Percentiles rank a stretch among this genome's conserved stretches.
Evolutionary conservation across 2,329 filamentous ascomycete species (phyloP).

Genomic region (Paracorniculantispora psalliotae): DNA sequence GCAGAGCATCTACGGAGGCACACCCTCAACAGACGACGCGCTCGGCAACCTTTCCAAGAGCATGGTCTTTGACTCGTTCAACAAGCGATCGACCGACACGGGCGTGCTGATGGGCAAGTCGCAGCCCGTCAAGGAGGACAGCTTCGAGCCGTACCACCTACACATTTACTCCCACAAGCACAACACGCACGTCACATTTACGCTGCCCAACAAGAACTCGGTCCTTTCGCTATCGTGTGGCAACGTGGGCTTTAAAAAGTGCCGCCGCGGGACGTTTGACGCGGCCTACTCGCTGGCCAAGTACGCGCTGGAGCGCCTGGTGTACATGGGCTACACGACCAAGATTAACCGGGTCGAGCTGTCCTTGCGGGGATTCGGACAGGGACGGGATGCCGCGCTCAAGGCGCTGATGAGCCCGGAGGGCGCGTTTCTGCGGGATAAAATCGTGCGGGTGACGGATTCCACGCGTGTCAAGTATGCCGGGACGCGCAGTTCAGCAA

Average conservation of each 20-base stretch:
- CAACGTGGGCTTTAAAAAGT: conserved; percentile 87
- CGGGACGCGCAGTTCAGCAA: conserved; percentile 79
- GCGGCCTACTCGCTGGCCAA: conserved; percentile 85
- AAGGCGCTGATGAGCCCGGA: conserved; percentile 87
- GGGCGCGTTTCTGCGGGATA: conserved; percentile 66
- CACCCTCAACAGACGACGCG: conserved; percentile 20
- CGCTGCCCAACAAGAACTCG: conserved; percentile 72
- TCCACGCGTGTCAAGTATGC: conserved; percentile 91
- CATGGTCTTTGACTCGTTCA: conserved; percentile 35
- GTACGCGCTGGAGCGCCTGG: conserved; percentile 77
- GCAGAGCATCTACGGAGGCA: conserved; percentile 30
- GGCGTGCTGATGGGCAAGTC: conserved; percentile 25
- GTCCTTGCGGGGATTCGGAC: conserved; percentile 77
- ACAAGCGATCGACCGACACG: conserved; percentile 29
- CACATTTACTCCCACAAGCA: conserved; percentile 85
- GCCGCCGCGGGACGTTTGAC: conserved; percentile 76
- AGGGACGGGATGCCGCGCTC: conserved; percentile 79
- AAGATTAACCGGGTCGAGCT: conserved; percentile 77
- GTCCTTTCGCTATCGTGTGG: conserved; percentile 78
- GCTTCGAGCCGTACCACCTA: conserved; percentile 69
- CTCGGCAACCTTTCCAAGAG: conserved; percentile 33
- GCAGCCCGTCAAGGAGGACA: conserved; percentile 29
- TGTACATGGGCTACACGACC: conserved; percentile 72
- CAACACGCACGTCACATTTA: conserved; percentile 91
- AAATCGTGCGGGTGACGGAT: conserved; percentile 78